Conservation (phyloP, 75 land plant species). For the Pinus albicaulis region DNA sequence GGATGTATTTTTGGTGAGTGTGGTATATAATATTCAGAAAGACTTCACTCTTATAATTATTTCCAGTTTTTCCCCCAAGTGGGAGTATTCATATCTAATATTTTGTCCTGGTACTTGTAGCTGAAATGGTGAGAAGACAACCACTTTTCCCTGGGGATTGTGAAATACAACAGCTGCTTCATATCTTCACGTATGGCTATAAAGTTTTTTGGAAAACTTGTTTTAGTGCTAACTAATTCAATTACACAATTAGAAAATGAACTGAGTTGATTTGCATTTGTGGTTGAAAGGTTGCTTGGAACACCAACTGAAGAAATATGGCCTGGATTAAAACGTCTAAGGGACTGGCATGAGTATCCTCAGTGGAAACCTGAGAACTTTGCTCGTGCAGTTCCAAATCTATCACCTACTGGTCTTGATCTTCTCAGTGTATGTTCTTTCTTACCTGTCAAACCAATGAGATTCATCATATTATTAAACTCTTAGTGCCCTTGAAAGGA, state of each 20-base stretch:
- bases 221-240: not conserved
- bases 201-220: not conserved
- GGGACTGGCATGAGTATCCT: constrained; percentile 98
- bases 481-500: not conserved
- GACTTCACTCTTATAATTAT: not conserved
- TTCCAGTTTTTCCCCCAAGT: not conserved
- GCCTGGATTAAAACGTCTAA: constrained; percentile 84
- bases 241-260: not conserved
- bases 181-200: constrained; percentile 54
- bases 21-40: not conserved
- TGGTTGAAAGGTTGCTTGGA: constrained; percentile 69
- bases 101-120: constrained; percentile 12
- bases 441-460: not conserved
- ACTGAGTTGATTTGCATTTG: not conserved
- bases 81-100: not conserved
- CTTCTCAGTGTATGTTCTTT: constrained; percentile 47
- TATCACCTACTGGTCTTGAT: constrained; percentile 62
- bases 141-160: constrained; percentile 71
- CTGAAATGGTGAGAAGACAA: constrained; percentile 48
- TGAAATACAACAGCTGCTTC: constrained; percentile 64
- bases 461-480: not conserved
- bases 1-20: constrained; percentile 84
- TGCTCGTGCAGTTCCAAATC: constrained; percentile 67
- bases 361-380: constrained; percentile 81
- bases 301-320: constrained; percentile 89